Percentiles rank a stretch among this genome's conserved stretches.
phyloP scores from a whole-genome alignment of 768 basidiomycete species.

The Tephrocybe sp. region DNA sequence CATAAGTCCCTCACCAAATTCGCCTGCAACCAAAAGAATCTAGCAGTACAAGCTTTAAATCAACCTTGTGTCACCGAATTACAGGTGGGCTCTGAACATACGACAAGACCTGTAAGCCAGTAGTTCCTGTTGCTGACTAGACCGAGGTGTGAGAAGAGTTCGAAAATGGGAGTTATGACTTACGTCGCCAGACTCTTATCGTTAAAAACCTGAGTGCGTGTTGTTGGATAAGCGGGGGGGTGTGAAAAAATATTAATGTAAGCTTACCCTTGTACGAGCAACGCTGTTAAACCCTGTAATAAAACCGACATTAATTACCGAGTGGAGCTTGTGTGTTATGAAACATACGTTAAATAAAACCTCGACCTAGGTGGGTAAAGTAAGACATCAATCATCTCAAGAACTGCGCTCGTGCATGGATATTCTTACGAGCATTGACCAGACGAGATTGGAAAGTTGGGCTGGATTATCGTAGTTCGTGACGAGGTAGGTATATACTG shows the following conservation, averaged over 20 bases:
- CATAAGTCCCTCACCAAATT: slow-evolving; percentile 31
- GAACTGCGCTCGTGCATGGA: slow-evolving; percentile 7
- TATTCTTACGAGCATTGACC: slow-evolving; percentile 38
- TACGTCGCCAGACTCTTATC: slow-evolving; percentile 42
- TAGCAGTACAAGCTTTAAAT: slow-evolving; percentile 5
- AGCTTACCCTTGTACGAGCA: slow-evolving; percentile 45
- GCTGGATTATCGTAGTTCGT: slow-evolving; percentile 32
- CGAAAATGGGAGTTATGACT: slow-evolving; percentile 11
- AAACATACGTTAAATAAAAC: slow-evolving; percentile 44
- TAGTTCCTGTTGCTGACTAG: slow-evolving; percentile 43
- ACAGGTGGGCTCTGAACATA: slow-evolving; percentile 21
- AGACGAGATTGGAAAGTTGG: slow-evolving; percentile 32
- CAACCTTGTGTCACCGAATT: neutral
- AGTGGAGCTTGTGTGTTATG: neutral
- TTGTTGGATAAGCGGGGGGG: slow-evolving; percentile 1
- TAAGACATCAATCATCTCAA: neutral
- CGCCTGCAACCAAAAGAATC: slow-evolving; percentile 31
- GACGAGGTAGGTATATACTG: slow-evolving; percentile 48
- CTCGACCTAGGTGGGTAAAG: slow-evolving; percentile 31
- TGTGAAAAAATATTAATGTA: neutral
- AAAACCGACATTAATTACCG: neutral
- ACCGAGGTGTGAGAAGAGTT: neutral
- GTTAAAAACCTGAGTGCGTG: slow-evolving; percentile 36
- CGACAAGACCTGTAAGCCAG: slow-evolving; percentile 29
- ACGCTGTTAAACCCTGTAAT: slow-evolving; percentile 40